Percentiles rank a stretch among this genome's conserved stretches.
Evolutionary conservation across 352 stramenopile genomes (phyloP).

Genomic region (Globisporangium okanoganense): DNA sequence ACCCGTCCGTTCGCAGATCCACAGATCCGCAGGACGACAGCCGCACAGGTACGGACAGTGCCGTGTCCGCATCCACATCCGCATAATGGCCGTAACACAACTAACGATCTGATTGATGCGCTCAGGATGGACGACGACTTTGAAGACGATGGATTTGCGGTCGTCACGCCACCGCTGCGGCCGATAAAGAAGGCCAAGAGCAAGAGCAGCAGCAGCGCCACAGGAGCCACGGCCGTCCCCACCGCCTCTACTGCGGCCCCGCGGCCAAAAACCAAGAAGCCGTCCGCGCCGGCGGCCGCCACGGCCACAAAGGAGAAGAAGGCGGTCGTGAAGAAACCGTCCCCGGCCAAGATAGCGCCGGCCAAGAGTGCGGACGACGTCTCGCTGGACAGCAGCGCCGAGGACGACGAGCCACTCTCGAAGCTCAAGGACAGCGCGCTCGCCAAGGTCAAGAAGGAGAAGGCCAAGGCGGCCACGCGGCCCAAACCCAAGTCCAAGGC

Average conservation of each 20-base stretch:
- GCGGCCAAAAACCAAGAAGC: conserved; percentile 11
- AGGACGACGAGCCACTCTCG: conserved; percentile 8
- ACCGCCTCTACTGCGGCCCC: background rate
- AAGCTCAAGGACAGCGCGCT: conserved; percentile 3
- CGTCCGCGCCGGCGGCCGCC: background rate
- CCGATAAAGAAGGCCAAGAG: conserved; percentile 5
- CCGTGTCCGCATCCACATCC: background rate
- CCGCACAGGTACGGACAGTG: background rate
- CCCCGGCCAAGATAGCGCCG: background rate
- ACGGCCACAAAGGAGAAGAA: conserved; percentile 1
- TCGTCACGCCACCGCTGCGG: conserved; percentile 7
- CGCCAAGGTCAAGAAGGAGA: conserved; percentile 15
- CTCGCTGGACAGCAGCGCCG: background rate
- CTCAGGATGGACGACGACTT: conserved; percentile 18
- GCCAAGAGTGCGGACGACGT: background rate
- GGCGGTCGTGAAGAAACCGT: background rate
- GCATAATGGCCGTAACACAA: background rate
- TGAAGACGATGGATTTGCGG: conserved; percentile 12
- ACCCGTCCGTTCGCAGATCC: background rate
- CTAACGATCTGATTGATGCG: background rate
- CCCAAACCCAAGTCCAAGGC: conserved; percentile 6
- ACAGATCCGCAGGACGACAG: background rate
- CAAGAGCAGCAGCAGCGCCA: background rate
- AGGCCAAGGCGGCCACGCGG: conserved; percentile 21
- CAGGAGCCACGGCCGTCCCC: background rate